Evolutionary conservation across 176 grass and related monocot genomes (phyloP).

Genomic region (Carex parvula): DNA sequence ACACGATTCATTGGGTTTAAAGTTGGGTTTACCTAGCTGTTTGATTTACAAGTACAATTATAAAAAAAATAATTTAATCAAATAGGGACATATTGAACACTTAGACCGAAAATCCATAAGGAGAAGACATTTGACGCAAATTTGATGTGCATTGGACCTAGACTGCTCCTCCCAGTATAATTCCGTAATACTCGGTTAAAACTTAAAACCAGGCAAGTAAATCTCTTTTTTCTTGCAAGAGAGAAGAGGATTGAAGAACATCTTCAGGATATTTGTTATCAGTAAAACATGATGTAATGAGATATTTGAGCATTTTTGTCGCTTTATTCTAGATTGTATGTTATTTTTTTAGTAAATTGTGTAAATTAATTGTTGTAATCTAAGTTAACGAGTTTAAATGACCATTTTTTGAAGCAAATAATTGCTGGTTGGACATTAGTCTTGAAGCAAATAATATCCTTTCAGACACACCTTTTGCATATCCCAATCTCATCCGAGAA

Average conservation of each 20-base stretch:
- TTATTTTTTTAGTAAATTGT: neutral
- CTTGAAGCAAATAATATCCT: too few relatives aligned
- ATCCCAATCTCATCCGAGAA: too few relatives aligned
- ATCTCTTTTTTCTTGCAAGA: too few relatives aligned
- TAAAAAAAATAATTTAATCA: too few relatives aligned
- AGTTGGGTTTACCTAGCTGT: too few relatives aligned
- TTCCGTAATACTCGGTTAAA: neutral
- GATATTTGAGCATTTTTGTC: neutral
- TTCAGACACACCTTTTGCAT: too few relatives aligned
- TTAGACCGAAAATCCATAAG: neutral
- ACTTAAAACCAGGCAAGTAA: too few relatives aligned
- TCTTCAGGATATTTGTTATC: too few relatives aligned
- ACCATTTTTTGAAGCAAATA: neutral
- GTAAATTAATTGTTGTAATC: neutral
- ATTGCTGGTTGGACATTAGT: too few relatives aligned
- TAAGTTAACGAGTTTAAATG: neutral
- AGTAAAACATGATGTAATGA: neutral
- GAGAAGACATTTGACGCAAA: neutral
- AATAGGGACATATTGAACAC: neutral
- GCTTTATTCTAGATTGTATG: neutral
- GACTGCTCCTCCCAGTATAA: neutral
- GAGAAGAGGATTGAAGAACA: too few relatives aligned
- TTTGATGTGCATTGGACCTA: neutral
- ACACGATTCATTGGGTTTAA: too few relatives aligned
- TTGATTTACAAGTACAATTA: too few relatives aligned